Conservation (phyloP, 768 basidiomycete genomes). For the Candolleomyces aberdarensis region DNA sequence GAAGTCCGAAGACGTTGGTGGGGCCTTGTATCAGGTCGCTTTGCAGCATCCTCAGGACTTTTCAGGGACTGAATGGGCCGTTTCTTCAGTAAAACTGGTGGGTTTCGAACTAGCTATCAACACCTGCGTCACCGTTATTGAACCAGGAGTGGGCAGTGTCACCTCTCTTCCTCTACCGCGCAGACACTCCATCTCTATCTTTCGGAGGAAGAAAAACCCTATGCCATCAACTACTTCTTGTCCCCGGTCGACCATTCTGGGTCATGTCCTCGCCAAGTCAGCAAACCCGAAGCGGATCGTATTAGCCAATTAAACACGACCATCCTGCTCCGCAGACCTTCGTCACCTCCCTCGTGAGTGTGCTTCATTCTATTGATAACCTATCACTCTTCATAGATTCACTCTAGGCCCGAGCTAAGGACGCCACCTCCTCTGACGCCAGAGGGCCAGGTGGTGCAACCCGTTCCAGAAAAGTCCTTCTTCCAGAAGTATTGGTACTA, state of each 20-base stretch:
- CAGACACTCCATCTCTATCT: constrained; percentile 61
- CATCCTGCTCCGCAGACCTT: constrained; percentile 40
- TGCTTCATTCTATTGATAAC: neutral
- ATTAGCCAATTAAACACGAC: constrained; percentile 47
- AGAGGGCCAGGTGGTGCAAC: constrained; percentile 60
- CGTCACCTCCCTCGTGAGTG: constrained; percentile 57
- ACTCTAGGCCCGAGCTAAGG: constrained; percentile 60
- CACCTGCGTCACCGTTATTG: constrained; percentile 1
- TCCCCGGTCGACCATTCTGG: constrained; percentile 68
- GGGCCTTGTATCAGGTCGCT: constrained; percentile 70
- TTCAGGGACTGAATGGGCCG: constrained; percentile 47
- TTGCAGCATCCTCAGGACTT: constrained; percentile 44
- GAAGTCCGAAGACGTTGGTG: constrained; percentile 29
- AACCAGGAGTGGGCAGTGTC: constrained; percentile 48
- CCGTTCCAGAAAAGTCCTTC: constrained; percentile 71
- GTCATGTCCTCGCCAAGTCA: constrained; percentile 46
- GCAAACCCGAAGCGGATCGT: constrained; percentile 20
- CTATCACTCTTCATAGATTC: constrained; percentile 3
- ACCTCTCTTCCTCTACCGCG: constrained; percentile 49
- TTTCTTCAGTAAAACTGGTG: constrained; percentile 63
- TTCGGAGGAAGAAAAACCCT: constrained; percentile 42
- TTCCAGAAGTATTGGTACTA: constrained; percentile 93
- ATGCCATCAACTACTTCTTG: constrained; percentile 71
- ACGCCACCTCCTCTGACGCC: constrained; percentile 63
- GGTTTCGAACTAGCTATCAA: constrained; percentile 18